Evolutionary conservation across 495 filamentous ascomycete species (phyloP), one percentile per base, ranked within the genome.

Genomic region (Gamarada debralockiae): DNA sequence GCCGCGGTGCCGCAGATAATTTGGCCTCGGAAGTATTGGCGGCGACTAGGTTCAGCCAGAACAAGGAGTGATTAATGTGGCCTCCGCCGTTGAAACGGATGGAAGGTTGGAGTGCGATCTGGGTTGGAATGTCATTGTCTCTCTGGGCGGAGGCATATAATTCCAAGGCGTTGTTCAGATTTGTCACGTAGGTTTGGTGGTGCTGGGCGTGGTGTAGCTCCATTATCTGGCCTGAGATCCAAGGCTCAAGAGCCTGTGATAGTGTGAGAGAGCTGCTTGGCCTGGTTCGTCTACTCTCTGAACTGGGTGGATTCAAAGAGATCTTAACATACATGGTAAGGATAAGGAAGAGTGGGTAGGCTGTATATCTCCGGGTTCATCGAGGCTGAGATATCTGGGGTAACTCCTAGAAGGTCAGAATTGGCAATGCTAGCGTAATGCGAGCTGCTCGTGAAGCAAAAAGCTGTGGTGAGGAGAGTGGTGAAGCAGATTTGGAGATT

Each of bases 61-160:
- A 97, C 40, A 97, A 81, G 24, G 79, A 78, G 78, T 97, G 92
- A 77, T 96, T 97, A 63, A 92, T 66, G 73, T 97, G 92, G 45
- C 92, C 92, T 60, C 90, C 92, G 46, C 87, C 90, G 72, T 95
- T 83, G 81, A 95, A 95, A 70, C 86, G 89, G 79, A 95, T 87
- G 56, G 81, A 64, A 18, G 83, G 78, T 74, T 87, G 84, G 48
- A 90, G 77, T 5, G 47, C 6, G 7, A 50, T 8, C 18, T 50
- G 47, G 53, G 73, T 68, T 31, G 42, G 9, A 10, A 50, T 7
- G 34, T 50, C 21, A 9, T 42, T 14, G 5, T 6, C 12, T 6
- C 33, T 5, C 8, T 9, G 4, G 7, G 47, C 47, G 20, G 47
- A 17, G 9, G 17, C 10, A 10, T 50, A 25, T 47, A 75, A 70